Evolutionary conservation across 768 basidiomycete genomes (phyloP), one percentile per base, ranked within the genome.

Genomic region (Sarcodon aspratus): DNA sequence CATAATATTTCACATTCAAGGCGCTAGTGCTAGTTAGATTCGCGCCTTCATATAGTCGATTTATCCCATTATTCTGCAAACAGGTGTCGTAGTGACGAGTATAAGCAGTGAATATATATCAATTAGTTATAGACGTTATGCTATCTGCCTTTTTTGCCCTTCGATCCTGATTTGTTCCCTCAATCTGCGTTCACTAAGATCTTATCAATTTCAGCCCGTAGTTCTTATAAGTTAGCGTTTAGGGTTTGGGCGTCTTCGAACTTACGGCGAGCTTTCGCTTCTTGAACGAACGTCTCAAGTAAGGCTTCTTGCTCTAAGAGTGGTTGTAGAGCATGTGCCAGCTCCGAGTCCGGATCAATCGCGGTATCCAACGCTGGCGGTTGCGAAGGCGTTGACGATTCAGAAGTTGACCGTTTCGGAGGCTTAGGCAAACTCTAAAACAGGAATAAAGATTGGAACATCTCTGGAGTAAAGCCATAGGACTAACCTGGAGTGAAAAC

Each of bases 241-340:
- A 99, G 68, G 4, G 85, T 85, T 63, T 85, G 85, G 11, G 85
- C 86, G 59, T 99, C 96, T 64, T 98, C 95, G 54, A 98, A 97
- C 66, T 98, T 98, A 38, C 95, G 73, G 55, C 85, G 84, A 2
- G 80, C 75, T 63, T 82, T 85, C 7, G 95, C 95, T 62, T 97
- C 92, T 55, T 86, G 82, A 7, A 98, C 79, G 58, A 93, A 97
- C 1, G 80, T 75, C 64, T 94, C 88, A 15, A 99, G 73, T 44
- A 97, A 73, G 2, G 85, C 83, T 64, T 99, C 95, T 63, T 98
- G 95, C 65, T 97, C 93, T 12, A 97, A 74, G 10, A 97, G 68
- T 2, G 93, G 93, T 56, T 97, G 93, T 12, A 97, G 67, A 7
- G 73, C 67, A 38, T 76, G 70, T 3, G 91, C 90, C 17, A 89